Conservation (phyloP, 257 asterid species). For the Buddleja alternifolia region DNA sequence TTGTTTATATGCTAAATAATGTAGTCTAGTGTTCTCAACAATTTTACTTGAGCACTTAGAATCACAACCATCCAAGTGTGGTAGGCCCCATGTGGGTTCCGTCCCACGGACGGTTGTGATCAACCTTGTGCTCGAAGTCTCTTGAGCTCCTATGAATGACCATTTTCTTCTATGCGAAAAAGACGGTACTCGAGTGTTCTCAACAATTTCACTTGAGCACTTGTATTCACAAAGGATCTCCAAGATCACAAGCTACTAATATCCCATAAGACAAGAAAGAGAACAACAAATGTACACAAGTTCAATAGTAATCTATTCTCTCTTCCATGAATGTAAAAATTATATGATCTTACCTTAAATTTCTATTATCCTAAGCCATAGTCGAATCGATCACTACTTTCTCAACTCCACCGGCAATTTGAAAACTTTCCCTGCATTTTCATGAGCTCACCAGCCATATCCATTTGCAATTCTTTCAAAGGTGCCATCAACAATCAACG, state of each 20-base stretch:
- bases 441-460: slow-evolving; percentile 7
- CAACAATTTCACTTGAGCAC: slow-evolving; percentile 28
- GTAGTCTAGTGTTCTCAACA: no score
- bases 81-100: no score
- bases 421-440: slow-evolving; percentile 19
- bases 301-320: slow-evolving; percentile 28
- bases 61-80: no score
- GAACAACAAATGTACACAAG: slow-evolving; percentile 39
- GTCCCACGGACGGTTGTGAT: no score
- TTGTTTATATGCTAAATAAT: no score
- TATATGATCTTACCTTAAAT: slow-evolving; percentile 32
- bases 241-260: slow-evolving; percentile 33
- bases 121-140: no score
- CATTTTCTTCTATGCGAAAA: neutral
- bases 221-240: slow-evolving; percentile 49
- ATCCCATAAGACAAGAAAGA: slow-evolving; percentile 30
- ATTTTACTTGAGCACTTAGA: no score
- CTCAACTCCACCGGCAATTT: neutral
- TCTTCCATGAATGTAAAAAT: slow-evolving; percentile 37
- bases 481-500: slow-evolving; percentile 26
- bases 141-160: no score
- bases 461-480: slow-evolving; percentile 14
- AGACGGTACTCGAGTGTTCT: slow-evolving; percentile 24
- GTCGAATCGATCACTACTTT: slow-evolving; percentile 5
- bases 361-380: slow-evolving; percentile 25